These are phyloP conservation scores for Astrocystis sublimbata DNA, from an alignment of 495 filamentous ascomycete species.

Conservation along the genomic window DNA sequence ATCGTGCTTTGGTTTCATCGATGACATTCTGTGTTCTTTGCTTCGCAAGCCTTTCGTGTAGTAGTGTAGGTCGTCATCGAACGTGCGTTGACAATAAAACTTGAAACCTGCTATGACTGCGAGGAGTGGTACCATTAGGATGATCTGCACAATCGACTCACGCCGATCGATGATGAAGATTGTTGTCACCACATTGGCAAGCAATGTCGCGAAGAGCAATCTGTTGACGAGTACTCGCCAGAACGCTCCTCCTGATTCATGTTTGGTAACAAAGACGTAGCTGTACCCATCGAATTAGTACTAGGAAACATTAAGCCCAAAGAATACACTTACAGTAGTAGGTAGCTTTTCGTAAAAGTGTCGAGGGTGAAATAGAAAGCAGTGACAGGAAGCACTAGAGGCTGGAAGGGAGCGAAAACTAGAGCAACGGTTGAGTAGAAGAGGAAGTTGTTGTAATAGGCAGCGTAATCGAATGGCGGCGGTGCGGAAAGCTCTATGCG, in stretches of 20 bases:
- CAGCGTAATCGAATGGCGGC: conserved; percentile 76
- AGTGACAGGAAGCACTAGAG: conserved; percentile 70
- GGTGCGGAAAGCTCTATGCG: conserved; percentile 80
- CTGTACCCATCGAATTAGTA: neutral
- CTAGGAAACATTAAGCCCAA: neutral
- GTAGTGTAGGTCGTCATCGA: conserved; percentile 66
- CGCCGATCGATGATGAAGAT: conserved; percentile 59
- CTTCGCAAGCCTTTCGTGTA: conserved; percentile 56
- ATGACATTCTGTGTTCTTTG: conserved; percentile 42
- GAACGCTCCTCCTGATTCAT: conserved; percentile 75
- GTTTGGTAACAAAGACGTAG: conserved; percentile 69
- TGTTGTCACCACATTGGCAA: conserved; percentile 68
- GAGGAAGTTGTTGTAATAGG: conserved; percentile 81
- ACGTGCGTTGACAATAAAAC: conserved; percentile 65
- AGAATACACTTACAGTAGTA: conserved; percentile 66
- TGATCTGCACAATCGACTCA: conserved; percentile 46
- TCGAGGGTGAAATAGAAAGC: conserved; percentile 78
- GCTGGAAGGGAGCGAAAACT: conserved; percentile 73
- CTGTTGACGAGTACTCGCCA: conserved; percentile 80
- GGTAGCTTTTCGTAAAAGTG: conserved; percentile 76
- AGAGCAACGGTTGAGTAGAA: conserved; percentile 78
- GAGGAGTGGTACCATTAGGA: conserved; percentile 63
- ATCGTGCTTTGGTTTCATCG: conserved; percentile 45
- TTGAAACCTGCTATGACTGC: conserved; percentile 73
- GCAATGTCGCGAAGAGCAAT: conserved; percentile 67